Evolutionary conservation across 2,329 filamentous ascomycete species (phyloP), one percentile per base, ranked within the genome.

Genomic region (Penicillium digitatum): DNA sequence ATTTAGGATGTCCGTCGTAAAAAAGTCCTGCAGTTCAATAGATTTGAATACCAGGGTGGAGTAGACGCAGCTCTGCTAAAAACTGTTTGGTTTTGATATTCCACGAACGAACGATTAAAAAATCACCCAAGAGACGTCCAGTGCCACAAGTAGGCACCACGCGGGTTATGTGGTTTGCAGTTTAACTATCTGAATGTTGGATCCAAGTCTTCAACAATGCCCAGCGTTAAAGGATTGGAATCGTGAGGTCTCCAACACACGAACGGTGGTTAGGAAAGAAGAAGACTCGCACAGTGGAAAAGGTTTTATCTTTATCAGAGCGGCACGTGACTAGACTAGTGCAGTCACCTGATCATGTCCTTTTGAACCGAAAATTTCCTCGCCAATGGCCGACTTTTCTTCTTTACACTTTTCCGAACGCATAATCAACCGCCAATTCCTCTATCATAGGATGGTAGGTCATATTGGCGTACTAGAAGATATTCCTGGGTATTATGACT

Each of bases 1-100:
- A 6, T n/a, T 24, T 22, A 54, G 12, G 59, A 76, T 76, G 74
- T 77, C 65, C 74, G 74, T 76, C 74, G 68, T 73, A 70, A 70
- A 74, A 71, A 72, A 76, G 74, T 76, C 74, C 75, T 74, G 68
- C 67, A 63, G 70, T 68, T 69, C 72, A 64, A 75, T 63, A 34
- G 55, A 66, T 50, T 54, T 65, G 66, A 74, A 70, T 70, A 73
- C 71, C 72, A 76, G 75, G 75, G 75, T 77, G 75, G 75, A 77
- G 74, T 75, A 76, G 74, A 77, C 75, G 75, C 74, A 73, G 74
- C 68, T 66, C 74, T 77, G 75, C 75, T 77, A 76, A 75, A 76
- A 76, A 74, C 74, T 73, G 74, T 70, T 71, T 71, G 68, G 71
- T 70, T 74, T 77, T 73, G 71, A 69, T 77, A 72, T 77, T 66